Evolutionary conservation across 2,329 filamentous ascomycete genomes (phyloP).

Genomic region (Alternaria sp.): DNA sequence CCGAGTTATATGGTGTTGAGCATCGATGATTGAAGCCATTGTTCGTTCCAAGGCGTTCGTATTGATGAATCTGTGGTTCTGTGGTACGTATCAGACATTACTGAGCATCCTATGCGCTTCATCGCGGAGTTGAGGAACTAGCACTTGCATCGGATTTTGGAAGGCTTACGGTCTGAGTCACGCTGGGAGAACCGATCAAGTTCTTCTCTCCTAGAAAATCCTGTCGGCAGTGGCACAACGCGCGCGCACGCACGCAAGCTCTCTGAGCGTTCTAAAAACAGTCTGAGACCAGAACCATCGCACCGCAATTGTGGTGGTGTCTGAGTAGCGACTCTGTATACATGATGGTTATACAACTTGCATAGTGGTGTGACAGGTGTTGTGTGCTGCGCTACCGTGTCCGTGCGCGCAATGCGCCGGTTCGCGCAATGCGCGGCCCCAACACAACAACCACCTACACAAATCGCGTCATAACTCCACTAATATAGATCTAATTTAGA

Average conservation of each 20-base stretch:
- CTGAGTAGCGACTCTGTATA: background rate
- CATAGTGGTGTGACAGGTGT: background rate
- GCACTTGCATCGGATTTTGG: background rate
- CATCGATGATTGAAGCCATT: background rate
- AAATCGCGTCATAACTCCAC: too few species aligned
- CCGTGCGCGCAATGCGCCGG: too few species aligned
- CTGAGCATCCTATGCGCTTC: background rate
- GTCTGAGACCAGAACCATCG: background rate
- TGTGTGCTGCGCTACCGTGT: background rate
- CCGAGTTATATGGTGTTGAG: background rate
- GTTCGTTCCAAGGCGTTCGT: background rate
- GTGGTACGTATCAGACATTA: background rate
- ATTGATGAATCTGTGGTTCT: background rate
- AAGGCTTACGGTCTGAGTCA: background rate
- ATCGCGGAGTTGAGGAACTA: background rate
- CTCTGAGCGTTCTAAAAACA: background rate
- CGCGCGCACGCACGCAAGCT: background rate
- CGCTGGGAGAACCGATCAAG: background rate
- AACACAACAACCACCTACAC: too few species aligned
- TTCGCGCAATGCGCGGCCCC: too few species aligned
- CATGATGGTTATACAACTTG: background rate
- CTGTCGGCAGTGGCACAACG: background rate
- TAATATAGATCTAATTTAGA: too few species aligned
- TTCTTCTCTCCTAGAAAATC: background rate
- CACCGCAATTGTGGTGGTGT: background rate